Base-by-base conservation (phyloP, 441 rosid species). In the Adansonia grandidieri region DNA sequence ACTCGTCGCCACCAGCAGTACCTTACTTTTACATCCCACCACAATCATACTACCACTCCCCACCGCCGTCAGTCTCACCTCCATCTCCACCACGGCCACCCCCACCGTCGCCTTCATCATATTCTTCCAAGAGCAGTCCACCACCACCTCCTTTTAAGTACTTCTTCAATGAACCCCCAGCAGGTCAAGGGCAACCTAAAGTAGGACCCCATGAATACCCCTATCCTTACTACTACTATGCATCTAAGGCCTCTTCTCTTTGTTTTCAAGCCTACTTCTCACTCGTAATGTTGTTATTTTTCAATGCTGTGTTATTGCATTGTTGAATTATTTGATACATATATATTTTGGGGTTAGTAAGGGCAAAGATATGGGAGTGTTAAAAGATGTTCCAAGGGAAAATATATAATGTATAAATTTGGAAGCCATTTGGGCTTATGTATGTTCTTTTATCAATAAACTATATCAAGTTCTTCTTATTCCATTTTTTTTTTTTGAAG, bases 61-160 rank as follows among this genome's bases (percentile, higher is more conserved):
- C 90, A 14, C 81, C 86, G n/a, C 80, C 80, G 7, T 44, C 82
- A 9, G 63, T 78, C 0, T 32, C 81, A 0, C 71, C 69, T 37
- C 69, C 77, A 8, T 67, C 82, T 0, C 68, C 62, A 5, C 32
- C 82, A 0, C 67, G 63, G 13, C 66, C 67, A 2, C 68, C 76
- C 2, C 80, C 80, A 0, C 73, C 73, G 0, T 45, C 81, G 22
- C 84, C 88, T 37, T 77, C 82, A 6, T 79, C 80, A 74, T 79
- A 76, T 28, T 28, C 32, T 2, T 28, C 32, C 32, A 28, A 28
- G 32, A 28, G 32, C 32, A 28, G 32, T 24, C 89, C 89, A 7
- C 89, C 91, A 0, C 88, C 88, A 5, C 89, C 91, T 28, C 86
- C 88, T 61, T 64, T 53, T 42, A 82, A 73, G 4, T 71, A 78